These are phyloP conservation scores for Sideroxylon spinosum DNA, from an alignment of 179 eudicot genomes.

Conservation along the genomic window DNA sequence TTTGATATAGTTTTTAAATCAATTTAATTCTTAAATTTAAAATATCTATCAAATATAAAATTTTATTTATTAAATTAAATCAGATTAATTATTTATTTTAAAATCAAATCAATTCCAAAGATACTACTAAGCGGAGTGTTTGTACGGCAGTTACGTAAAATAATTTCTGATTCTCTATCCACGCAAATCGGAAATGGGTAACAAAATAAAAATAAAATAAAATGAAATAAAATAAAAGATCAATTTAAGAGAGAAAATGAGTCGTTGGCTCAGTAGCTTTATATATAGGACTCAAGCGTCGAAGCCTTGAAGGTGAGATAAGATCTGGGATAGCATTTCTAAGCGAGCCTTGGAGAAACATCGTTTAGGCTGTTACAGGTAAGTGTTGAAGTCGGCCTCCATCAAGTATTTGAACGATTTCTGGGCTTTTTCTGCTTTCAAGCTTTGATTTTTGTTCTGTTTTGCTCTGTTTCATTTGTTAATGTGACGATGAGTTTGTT, in stretches of 20 bases:
- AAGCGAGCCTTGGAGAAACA: not conserved
- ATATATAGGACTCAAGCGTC: not conserved
- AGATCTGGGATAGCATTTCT: not conserved
- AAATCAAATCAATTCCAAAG: too few species aligned
- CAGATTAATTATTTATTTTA: too few species aligned
- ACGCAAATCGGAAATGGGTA: not conserved
- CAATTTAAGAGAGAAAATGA: not conserved
- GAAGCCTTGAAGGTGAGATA: not conserved
- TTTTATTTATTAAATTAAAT: too few species aligned
- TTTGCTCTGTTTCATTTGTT: not conserved
- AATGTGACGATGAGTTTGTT: not conserved
- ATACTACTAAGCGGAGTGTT: too few species aligned
- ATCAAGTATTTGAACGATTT: not conserved
- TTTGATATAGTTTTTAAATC: too few species aligned
- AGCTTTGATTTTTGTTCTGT: not conserved
- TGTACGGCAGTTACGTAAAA: too few species aligned
- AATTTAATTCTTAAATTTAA: too few species aligned
- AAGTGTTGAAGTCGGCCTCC: not conserved
- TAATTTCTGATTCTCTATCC: not conserved
- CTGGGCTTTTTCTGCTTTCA: not conserved
- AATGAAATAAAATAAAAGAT: not conserved
- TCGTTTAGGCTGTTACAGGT: not conserved
- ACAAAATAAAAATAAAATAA: not conserved
- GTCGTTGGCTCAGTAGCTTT: not conserved
- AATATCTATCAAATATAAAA: too few species aligned